Percentiles rank a stretch among this genome's conserved stretches.
These are phyloP conservation scores for Daldinia bambusicola DNA, from an alignment of 495 filamentous ascomycete genomes.

Conservation along the genomic window DNA sequence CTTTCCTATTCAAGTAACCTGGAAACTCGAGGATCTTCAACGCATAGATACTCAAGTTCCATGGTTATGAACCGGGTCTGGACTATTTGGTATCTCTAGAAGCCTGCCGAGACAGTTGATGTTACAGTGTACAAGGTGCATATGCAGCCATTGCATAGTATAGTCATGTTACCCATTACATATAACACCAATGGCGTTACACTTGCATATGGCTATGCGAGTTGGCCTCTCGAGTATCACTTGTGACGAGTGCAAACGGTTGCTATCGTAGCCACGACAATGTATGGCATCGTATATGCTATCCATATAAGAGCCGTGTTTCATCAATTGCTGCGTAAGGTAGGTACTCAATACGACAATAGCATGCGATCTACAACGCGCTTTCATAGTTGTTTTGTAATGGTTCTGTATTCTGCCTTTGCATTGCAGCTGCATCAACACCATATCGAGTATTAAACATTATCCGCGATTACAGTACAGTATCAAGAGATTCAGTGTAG, in stretches of 20 bases:
- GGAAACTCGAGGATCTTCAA: neutral
- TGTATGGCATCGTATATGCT: neutral
- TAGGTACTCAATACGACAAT: neutral
- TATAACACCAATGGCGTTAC: neutral
- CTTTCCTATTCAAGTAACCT: neutral
- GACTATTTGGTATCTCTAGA: neutral
- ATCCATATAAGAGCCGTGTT: neutral
- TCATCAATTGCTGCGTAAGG: neutral
- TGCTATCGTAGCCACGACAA: neutral
- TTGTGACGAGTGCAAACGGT: neutral
- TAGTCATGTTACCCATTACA: neutral
- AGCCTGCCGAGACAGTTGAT: neutral
- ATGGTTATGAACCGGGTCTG: too few species aligned
- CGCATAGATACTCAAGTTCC: neutral
- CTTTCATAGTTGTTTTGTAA: neutral
- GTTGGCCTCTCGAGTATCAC: neutral
- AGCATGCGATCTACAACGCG: neutral
- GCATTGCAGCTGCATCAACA: neutral
- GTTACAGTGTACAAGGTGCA: neutral
- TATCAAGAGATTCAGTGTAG: neutral
- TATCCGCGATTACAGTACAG: neutral
- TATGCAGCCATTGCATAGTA: neutral
- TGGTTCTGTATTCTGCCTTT: neutral
- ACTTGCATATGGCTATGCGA: too few species aligned
- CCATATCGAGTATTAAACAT: neutral